phyloP scores from a whole-genome alignment of 495 filamentous ascomycete species.

The Chaetomium cochliodes region DNA sequence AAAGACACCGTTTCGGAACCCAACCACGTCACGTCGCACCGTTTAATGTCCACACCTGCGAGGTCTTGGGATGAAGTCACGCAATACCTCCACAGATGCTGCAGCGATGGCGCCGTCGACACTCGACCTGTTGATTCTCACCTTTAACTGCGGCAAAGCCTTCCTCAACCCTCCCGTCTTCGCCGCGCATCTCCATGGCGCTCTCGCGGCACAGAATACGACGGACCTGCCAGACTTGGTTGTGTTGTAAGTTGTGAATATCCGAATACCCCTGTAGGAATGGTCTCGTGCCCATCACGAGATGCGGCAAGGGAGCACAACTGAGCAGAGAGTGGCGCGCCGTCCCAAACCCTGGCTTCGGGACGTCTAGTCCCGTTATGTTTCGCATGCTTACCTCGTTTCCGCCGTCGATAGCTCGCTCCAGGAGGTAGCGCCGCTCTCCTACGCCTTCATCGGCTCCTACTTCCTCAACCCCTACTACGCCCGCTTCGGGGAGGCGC shows the following conservation, averaged over 20 bases:
- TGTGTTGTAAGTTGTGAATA: slow-evolving; percentile 49
- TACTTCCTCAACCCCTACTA: slow-evolving; percentile 76
- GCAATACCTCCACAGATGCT: not conserved
- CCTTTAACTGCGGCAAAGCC: slow-evolving; percentile 82
- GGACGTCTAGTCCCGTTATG: not conserved
- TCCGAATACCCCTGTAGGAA: not conserved
- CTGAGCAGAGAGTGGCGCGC: not conserved
- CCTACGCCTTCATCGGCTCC: slow-evolving; percentile 82
- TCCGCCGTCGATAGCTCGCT: slow-evolving; percentile 53
- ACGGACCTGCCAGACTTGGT: slow-evolving; percentile 62
- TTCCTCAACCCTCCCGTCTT: slow-evolving; percentile 64
- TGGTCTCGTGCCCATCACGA: not conserved
- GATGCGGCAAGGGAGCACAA: not conserved
- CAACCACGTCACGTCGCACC: not conserved
- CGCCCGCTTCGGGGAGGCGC: slow-evolving; percentile 60
- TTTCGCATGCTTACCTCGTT: not conserved
- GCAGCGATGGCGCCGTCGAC: slow-evolving; percentile 35
- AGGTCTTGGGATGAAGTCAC: slow-evolving; percentile 7
- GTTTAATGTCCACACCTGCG: slow-evolving; percentile 1
- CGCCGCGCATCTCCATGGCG: slow-evolving; percentile 68
- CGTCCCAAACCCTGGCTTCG: not conserved
- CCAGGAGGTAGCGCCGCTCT: slow-evolving; percentile 86
- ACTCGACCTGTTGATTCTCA: slow-evolving; percentile 68
- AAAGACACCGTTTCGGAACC: not conserved
- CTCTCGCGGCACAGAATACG: slow-evolving; percentile 52